Base-by-base conservation (phyloP, 805 yeast genomes). In the Metschnikowia bowlesiae region DNA sequence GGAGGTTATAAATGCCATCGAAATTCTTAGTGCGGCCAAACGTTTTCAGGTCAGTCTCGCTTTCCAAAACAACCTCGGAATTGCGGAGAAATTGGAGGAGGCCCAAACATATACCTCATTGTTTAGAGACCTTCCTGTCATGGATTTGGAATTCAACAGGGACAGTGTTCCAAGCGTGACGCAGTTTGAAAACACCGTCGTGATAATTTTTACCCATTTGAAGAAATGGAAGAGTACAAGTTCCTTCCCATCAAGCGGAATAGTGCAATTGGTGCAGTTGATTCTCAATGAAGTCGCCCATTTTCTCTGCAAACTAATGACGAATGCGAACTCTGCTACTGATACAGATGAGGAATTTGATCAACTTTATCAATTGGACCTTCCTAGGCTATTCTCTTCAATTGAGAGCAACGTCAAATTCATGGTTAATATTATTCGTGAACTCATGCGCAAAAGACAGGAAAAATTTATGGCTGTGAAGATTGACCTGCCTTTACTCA, bases 41-140 rank as follows among this genome's bases (percentile, higher is more conserved):
- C 73, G 97, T 54, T 87, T 84, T 61, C 95, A 87, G 62, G 84
- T 89, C 1, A 84, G 91, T 0, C 79, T 82, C n/a, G 76, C 85
- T 34, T 85, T 87, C 58, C 69, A 79, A 33, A 80, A 89, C 6
- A 95, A 88, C 59, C 82, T 86, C 2, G 88, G 89, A 0, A 66
- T 92, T 18, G 65, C 71, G 35, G 83, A 80, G 29, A 80, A 85
- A 13, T 53, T 81, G 10, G 69, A 70, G 4, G 66, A 66, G 22
- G 80, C 89, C 0, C 68, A 71, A 10, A 71, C 74, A n/a, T 83
- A 83, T 61, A 84, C 83, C 54, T 78, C 79, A 8, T 68, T 92
- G 29, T 68, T 89, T 56, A 78, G 79, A 42, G 94, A 85, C 47
- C 69, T 91, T 11, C 96, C 96, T 0, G 64, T 89, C 1, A 75